Base-by-base conservation (phyloP, 2,329 filamentous ascomycete species). In the Ceratocystis variospora region DNA sequence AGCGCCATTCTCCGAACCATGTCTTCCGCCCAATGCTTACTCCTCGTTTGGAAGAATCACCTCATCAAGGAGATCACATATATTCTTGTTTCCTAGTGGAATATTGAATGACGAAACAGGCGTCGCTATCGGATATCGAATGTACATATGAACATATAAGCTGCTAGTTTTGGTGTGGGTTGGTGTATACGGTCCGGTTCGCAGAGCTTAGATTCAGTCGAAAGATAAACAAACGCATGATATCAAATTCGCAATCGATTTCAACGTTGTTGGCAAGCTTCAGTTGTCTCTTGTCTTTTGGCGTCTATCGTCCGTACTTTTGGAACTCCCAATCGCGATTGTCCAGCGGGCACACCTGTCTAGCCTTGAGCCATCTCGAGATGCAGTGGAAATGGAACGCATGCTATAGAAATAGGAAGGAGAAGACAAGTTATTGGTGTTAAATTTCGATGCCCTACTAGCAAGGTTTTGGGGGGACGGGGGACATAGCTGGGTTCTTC, bases 371-470 rank as follows among this genome's bases (percentile, higher is more conserved):
- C 94, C 94, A 99, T 77, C 94, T 85, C 12, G 94, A 97, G 74
- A 99, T 99, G 80, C 94, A 99, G 79, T 99, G 94, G 79, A 99
- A 99, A 78, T 99, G 94, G 82, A 99, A 99, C 37, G 94, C 94
- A 74, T 99, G 94, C 94, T 99, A 41, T 45, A 22, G 10, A 41
- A 41, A 41, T 10, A 41, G 10, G 37, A 41, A 41, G 57, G 28
- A 59, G 28, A 33, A 37, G 15, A 37, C 10, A 41, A 12, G 10
- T 41, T 41, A 10, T 41, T 41, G 3, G 37, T 41, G 12, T 41
- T 15, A 41, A 41, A 41, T 41, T 41, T 41, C 3, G 3, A 15
- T 59, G 17, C 48, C 48, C 7, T n/a, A 53, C 25, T 33, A n/a
- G 15, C 12, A 31, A 53, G 69, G 10, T 41, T 41, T 41, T 37